Evolutionary conservation across 345 rosid species (phyloP).

Genomic region (Garcia nutans): DNA sequence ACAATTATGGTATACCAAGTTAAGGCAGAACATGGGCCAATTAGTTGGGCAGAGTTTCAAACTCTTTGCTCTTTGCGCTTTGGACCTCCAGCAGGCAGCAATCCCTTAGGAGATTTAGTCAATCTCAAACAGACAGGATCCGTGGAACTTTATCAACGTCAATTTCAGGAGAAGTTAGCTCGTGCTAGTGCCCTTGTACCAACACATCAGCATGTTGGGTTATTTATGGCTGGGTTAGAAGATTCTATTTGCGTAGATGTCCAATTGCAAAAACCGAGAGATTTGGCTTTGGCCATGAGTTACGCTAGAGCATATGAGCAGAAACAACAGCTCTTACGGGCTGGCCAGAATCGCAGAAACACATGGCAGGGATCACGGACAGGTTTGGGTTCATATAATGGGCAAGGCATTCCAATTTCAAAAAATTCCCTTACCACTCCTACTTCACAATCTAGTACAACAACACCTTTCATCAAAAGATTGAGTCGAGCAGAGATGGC

Average conservation of each 20-base stretch:
- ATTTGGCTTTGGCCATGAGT: not conserved
- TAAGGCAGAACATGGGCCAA: too few relatives aligned
- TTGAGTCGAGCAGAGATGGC: not conserved
- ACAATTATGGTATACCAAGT: too few relatives aligned
- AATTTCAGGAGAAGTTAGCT: not conserved
- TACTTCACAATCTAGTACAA: too few relatives aligned
- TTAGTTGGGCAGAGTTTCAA: too few relatives aligned
- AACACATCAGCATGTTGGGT: not conserved
- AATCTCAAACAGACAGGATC: not conserved
- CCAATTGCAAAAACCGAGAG: not conserved
- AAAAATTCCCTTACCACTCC: too few relatives aligned
- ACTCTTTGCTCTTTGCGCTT: too few relatives aligned
- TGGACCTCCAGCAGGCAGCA: too few relatives aligned
- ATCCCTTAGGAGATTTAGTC: not conserved
- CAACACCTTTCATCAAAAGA: too few relatives aligned
- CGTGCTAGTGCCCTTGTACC: not conserved
- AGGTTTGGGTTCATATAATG: too few relatives aligned
- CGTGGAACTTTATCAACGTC: not conserved
- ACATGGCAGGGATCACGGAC: too few relatives aligned
- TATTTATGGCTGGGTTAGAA: not conserved
- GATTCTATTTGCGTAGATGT: not conserved
- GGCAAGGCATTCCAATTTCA: too few relatives aligned
- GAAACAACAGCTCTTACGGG: not conserved
- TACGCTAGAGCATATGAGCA: not conserved
- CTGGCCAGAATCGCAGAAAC: too few relatives aligned